These are phyloP conservation scores for Cercophora samala DNA, from an alignment of 495 filamentous ascomycete species.

Conservation along the genomic window DNA sequence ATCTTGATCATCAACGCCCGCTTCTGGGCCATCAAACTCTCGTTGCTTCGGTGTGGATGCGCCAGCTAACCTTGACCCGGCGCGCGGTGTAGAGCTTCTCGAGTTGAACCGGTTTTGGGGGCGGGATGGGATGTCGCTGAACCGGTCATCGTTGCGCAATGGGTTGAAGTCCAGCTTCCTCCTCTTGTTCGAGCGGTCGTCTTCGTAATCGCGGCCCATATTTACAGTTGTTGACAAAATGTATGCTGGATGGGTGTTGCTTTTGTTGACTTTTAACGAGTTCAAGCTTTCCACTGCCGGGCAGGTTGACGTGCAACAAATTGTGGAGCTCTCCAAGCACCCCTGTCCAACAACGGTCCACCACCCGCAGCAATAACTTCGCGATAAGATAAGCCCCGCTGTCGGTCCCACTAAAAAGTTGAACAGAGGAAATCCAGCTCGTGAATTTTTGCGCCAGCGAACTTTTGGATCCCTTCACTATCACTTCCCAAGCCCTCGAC, in stretches of 20 bases:
- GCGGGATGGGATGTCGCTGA: slow-evolving; percentile 53
- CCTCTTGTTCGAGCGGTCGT: slow-evolving; percentile 57
- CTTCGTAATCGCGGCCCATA: slow-evolving; percentile 39
- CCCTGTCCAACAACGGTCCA: not conserved
- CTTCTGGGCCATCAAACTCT: slow-evolving; percentile 54
- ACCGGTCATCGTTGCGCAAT: slow-evolving; percentile 54
- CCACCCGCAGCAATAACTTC: not conserved
- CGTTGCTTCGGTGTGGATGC: slow-evolving; percentile 49
- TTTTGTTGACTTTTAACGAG: not conserved
- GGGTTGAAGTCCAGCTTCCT: slow-evolving; percentile 60
- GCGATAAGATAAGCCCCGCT: slow-evolving; percentile 41
- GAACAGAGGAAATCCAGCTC: slow-evolving; percentile 23
- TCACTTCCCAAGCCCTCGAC: not conserved
- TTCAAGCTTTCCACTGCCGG: not conserved
- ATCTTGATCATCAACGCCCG: slow-evolving; percentile 44
- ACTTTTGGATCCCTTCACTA: not conserved
- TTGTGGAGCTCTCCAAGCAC: not conserved
- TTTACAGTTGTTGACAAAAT: not conserved
- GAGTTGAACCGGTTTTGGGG: slow-evolving; percentile 37
- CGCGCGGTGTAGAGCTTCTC: slow-evolving; percentile 49
- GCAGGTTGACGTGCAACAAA: not conserved
- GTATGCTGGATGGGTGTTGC: not conserved
- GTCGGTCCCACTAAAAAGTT: slow-evolving; percentile 38
- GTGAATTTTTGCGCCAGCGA: slow-evolving; percentile 15
- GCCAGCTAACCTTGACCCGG: slow-evolving; percentile 36